These are phyloP conservation scores for Colletotrichum cereale DNA, from an alignment of 2,329 filamentous ascomycete genomes.

Conservation along the genomic window DNA sequence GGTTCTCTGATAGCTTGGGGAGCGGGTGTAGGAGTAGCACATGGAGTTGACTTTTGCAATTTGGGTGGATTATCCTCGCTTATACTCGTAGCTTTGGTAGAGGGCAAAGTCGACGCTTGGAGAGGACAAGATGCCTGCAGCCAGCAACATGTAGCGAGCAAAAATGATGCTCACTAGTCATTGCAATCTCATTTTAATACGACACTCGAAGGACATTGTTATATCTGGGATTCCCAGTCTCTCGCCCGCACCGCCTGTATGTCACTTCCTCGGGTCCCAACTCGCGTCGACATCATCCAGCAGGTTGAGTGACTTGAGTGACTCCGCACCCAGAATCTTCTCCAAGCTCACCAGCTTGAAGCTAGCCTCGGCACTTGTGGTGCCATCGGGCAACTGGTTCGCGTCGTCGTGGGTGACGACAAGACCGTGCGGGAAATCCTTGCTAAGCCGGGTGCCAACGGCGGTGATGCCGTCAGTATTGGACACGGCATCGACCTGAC, in stretches of 20 bases:
- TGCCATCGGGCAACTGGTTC: conserved; percentile 61
- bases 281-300: conserved; percentile 52
- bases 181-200: not conserved
- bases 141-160: not conserved
- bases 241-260: not conserved
- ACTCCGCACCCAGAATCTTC: conserved; percentile 52
- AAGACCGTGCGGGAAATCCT: conserved; percentile 57
- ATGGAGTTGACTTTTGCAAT: not conserved
- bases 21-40: not conserved
- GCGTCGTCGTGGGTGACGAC: conserved; percentile 67
- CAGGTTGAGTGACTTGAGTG: conserved; percentile 46
- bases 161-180: not conserved
- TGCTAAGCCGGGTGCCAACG: conserved; percentile 58
- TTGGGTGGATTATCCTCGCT: too few species aligned
- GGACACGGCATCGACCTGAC: conserved; percentile 61
- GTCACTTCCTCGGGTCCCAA: conserved; percentile 54
- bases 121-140: not conserved
- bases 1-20: not conserved
- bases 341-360: conserved; percentile 63
- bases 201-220: not conserved
- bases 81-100: too few species aligned
- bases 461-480: conserved; percentile 66
- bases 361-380: conserved; percentile 60
- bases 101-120: not conserved
- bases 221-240: not conserved